phyloP scores from a whole-genome alignment of 257 asterid genomes.

The Plantago elongata region DNA sequence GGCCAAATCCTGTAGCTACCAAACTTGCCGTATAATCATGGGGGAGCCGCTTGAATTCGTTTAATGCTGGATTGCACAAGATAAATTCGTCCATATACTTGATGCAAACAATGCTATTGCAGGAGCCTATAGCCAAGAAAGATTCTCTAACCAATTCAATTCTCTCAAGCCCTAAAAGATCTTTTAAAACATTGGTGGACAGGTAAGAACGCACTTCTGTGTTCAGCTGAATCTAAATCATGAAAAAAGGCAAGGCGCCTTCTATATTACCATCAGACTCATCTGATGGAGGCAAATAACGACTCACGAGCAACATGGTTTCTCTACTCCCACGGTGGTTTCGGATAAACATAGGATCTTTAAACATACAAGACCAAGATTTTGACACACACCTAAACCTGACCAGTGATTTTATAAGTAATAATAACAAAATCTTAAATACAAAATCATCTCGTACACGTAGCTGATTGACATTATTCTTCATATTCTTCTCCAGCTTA shows the following conservation, averaged over 20 bases:
- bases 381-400: neutral
- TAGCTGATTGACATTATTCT: too few relatives aligned
- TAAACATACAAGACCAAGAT: neutral
- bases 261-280: too few relatives aligned
- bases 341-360: neutral
- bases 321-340: neutral
- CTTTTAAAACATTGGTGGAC: neutral
- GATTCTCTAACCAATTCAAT: too few relatives aligned
- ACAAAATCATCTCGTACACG: neutral
- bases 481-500: too few relatives aligned
- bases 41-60: neutral
- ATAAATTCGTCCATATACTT: neutral
- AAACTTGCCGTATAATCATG: too few relatives aligned
- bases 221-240: neutral
- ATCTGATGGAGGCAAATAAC: neutral
- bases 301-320: neutral
- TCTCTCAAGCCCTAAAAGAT: neutral
- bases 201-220: neutral
- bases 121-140: neutral
- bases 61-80: conserved; percentile 1
- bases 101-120: neutral
- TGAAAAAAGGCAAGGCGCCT: neutral
- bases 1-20: neutral
- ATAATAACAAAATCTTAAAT: neutral
- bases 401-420: neutral